Evolutionary conservation across 306 rosid genomes (phyloP).

Genomic region (Dryas drummondii): DNA sequence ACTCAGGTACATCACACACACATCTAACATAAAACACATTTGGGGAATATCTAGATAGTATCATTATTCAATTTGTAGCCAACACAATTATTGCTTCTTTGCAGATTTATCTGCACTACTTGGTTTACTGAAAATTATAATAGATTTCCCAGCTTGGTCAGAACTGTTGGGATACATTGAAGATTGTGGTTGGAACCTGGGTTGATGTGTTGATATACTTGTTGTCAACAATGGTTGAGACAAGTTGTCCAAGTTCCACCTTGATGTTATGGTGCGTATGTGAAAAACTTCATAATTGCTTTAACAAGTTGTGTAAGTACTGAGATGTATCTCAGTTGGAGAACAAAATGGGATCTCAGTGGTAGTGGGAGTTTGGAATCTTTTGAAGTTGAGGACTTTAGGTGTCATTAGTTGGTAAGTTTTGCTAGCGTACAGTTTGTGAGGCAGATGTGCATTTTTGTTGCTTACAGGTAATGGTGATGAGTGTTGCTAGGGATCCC

Average conservation of each 20-base stretch:
- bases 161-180: background rate
- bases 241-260: background rate
- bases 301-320: background rate
- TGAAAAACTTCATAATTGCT: background rate
- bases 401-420: background rate
- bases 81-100: background rate
- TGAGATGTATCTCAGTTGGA: background rate
- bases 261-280: background rate
- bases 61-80: background rate
- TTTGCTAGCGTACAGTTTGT: background rate
- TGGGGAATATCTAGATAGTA: background rate
- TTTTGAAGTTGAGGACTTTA: background rate
- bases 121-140: background rate
- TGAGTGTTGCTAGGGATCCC: too few species aligned
- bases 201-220: background rate
- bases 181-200: background rate
- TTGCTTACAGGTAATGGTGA: background rate
- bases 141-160: background rate
- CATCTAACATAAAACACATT: background rate
- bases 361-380: background rate
- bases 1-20: background rate
- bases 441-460: background rate
- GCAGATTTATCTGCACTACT: background rate
- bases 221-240: background rate
- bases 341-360: background rate